Base-by-base conservation (phyloP, 805 yeast species). In the Yarrowia bubula region DNA sequence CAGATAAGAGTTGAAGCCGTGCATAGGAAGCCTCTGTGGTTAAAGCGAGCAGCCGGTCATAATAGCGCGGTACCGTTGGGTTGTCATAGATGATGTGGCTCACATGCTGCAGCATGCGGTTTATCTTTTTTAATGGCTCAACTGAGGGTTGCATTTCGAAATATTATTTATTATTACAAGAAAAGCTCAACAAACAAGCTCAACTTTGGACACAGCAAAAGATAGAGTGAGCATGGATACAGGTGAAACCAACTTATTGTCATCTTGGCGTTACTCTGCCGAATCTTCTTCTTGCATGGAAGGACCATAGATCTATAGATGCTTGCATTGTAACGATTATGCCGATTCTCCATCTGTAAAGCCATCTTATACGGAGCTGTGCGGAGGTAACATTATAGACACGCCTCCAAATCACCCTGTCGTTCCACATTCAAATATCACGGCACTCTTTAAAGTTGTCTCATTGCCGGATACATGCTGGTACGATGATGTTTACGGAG, bases 381-480 rank as follows among this genome's bases (percentile, higher is more conserved):
- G 28, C 4, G 3, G 28, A 22, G 28, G 28, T 22, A 22, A 22
- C 28, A 22, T 22, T 22, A 22, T 22, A 22, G 28, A 22, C 28
- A 22, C 28, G 28, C 28, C 28, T 22, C 28, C 28, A 22, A 22
- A 22, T 22, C 28, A 22, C 28, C 28, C 28, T 22, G 5, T 5
- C 28, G 3, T 22, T 22, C 4, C 3, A 22, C 9, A 15, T 7
- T 18, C 31, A 17, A 8, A 42, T 17, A 9, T 15, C 13, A 15
- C 51, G 35, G 51, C 53, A 48, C 39, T 48, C 55, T 33, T 47
- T 51, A 37, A 15, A 51, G 58, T 51, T 51, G 58, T 10, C 42
- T 18, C 2, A 37, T 22, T 38, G 58, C 58, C 35, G 58, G 33
- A 37, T 22, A 38, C 35, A 51, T 51, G 58, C 42, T 51, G 42